Base-by-base conservation (phyloP, 2,329 filamentous ascomycete species). In the Aureobasidium sp. region DNA sequence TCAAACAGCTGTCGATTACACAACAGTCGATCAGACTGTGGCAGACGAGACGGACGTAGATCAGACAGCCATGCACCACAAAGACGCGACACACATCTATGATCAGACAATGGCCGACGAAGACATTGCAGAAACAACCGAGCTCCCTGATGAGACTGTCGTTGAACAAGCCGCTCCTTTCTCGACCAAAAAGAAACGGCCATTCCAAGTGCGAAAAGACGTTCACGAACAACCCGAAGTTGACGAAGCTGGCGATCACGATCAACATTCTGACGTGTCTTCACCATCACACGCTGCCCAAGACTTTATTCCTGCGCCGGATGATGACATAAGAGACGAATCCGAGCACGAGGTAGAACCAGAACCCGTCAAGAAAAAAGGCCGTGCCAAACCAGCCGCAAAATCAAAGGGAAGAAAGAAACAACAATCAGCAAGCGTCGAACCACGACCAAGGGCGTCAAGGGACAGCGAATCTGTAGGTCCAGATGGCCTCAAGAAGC, bases 401-500 rank as follows among this genome's bases (percentile, higher is more conserved):
- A 39, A 48, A 12, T 12, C 48, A 19, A 42, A 38, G 11, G 48
- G 48, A 17, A 52, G 34, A 22, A 52, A 52, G 30, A 52, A 42
- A 22, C 51, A 45, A 45, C 29, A 11, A 25, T 35, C 30, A 3
- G 34, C 52, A 4, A 35, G 41, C 14, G 41, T 42, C 16, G 39
- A 54, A 21, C 42, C 50, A 14, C 50, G 50, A 4, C 50, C 50
- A 12, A 44, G 25, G 22, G 25, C 50, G 24, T 34, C 37, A 17
- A 34, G 50, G 5, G 41, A 47, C 19, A 54, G 40, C 8, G 44
- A 49, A 22, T 55, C 53, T 24, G 50, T 62, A 12, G 65, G 63
- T n/a, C 61, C 63, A n/a, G 62, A 55, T 35, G 51, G 50, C 16
- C 27, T 38, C 16, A 54, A 32, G 38, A 47, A 51, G 40, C 41